Percentiles rank a stretch among this genome's conserved stretches.
These are phyloP conservation scores for Phytophthora pinifolia DNA, from an alignment of 352 stramenopile species.

Conservation along the genomic window DNA sequence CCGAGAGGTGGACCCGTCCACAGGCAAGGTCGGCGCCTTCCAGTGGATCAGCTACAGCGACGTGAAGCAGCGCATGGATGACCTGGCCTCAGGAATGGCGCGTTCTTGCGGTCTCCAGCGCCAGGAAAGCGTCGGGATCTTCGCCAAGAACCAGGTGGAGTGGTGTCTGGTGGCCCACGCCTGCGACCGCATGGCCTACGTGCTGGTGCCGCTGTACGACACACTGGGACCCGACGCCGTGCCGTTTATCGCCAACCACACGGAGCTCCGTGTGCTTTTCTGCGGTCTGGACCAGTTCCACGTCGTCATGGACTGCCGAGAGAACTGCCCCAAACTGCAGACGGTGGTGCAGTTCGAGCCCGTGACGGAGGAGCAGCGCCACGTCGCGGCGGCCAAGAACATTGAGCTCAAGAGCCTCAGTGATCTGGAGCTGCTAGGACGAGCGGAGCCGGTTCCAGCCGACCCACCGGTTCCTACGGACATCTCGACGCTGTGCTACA, in stretches of 20 bases:
- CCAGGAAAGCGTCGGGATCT: constrained; percentile 58
- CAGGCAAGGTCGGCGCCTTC: constrained; percentile 45
- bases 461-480: constrained; percentile 68
- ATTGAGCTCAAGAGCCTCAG: constrained; percentile 47
- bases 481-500: constrained; percentile 95
- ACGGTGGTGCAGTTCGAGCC: constrained; percentile 60
- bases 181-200: constrained; percentile 64
- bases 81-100: constrained; percentile 43
- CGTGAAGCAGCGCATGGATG: constrained; percentile 40
- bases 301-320: constrained; percentile 56
- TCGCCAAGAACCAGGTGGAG: constrained; percentile 72
- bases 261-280: constrained; percentile 57
- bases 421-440: constrained; percentile 43
- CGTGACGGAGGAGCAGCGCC: constrained; percentile 39
- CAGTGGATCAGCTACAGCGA: constrained; percentile 62
- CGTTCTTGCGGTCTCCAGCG: constrained; percentile 37
- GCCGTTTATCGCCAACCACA: constrained; percentile 77
- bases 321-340: constrained; percentile 48
- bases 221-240: constrained; percentile 72
- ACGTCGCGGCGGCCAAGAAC: constrained; percentile 19
- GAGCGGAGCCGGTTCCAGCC: constrained; percentile 38
- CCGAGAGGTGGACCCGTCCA: constrained; percentile 35
- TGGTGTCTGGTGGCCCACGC: constrained; percentile 60
- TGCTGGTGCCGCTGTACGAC: constrained; percentile 78
- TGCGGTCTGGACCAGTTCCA: constrained; percentile 59